Percentiles rank a stretch among this genome's conserved stretches.
phyloP scores from a whole-genome alignment of 1,139 yeast genomes.

The Eremothecium coryli region DNA sequence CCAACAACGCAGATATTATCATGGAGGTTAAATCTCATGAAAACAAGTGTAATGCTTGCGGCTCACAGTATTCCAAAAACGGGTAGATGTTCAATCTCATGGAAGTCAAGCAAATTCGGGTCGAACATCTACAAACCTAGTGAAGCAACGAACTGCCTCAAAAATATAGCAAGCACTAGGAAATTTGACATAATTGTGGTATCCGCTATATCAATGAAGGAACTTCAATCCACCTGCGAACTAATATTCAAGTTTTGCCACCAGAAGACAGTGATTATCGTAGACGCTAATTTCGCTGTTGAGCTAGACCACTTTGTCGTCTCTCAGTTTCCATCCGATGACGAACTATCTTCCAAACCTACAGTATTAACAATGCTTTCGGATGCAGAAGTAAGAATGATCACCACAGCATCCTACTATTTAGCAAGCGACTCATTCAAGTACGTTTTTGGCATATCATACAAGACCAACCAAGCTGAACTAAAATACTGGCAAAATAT shows the following conservation, averaged over 20 bases:
- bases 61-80: conserved; percentile 4
- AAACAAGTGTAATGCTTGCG: conserved; percentile 3
- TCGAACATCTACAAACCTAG: conserved; percentile 28
- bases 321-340: conserved; percentile 6
- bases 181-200: conserved; percentile 22
- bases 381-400: conserved; percentile 25
- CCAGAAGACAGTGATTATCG: conserved; percentile 16
- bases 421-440: conserved; percentile 21
- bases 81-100: conserved; percentile 22
- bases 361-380: conserved; percentile 21
- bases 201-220: conserved; percentile 21
- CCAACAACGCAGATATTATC: conserved; percentile 26
- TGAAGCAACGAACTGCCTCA: conserved; percentile 20
- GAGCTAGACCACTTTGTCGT: conserved; percentile 19
- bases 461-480: conserved; percentile 9
- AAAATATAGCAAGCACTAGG: conserved; percentile 8
- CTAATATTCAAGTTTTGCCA: conserved; percentile 14
- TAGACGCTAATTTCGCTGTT: conserved; percentile 26
- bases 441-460: conserved; percentile 21
- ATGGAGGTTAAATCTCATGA: conserved; percentile 28
- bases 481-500: conserved; percentile 9
- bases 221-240: conserved; percentile 16
- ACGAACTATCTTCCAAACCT: background rate
- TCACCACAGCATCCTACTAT: conserved; percentile 25
- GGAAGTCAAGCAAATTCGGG: conserved; percentile 28